These are phyloP conservation scores for Cyathus striatus DNA, from an alignment of 768 basidiomycete genomes.

Conservation along the genomic window DNA sequence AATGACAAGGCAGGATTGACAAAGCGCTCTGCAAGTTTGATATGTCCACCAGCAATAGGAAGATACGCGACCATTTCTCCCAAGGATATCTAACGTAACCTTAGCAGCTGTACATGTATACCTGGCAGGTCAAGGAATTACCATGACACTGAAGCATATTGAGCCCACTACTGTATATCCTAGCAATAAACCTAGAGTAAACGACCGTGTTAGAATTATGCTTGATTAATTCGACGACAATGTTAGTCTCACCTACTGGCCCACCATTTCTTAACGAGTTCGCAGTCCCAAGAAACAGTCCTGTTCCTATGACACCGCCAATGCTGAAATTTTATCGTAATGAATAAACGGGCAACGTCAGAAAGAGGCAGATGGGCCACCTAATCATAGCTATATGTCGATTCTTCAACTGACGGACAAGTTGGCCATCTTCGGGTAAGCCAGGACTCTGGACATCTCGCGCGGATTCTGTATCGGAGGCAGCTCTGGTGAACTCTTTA, in stretches of 20 bases:
- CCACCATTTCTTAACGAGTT: slow-evolving; percentile 47
- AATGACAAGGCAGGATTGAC: slow-evolving; percentile 71
- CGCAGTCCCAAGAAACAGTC: slow-evolving; percentile 69
- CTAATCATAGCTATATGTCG: slow-evolving; percentile 83
- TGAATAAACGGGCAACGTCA: background rate
- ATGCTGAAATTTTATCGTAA: slow-evolving; percentile 33
- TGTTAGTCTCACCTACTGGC: slow-evolving; percentile 51
- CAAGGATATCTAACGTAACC: slow-evolving; percentile 46
- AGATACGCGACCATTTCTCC: slow-evolving; percentile 77
- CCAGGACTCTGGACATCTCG: slow-evolving; percentile 8
- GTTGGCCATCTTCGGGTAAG: slow-evolving; percentile 16
- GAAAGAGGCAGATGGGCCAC: slow-evolving; percentile 15
- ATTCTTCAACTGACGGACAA: slow-evolving; percentile 65
- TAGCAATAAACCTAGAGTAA: slow-evolving; percentile 66
- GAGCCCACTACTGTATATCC: slow-evolving; percentile 65
- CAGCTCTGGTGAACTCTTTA: too few relatives aligned
- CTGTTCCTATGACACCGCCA: slow-evolving; percentile 57
- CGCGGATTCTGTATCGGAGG: slow-evolving; percentile 15
- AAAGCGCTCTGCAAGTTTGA: slow-evolving; percentile 78
- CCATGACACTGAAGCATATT: slow-evolving; percentile 73
- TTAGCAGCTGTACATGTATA: background rate
- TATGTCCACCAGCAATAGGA: slow-evolving; percentile 76
- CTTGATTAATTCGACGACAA: background rate
- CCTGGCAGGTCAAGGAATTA: slow-evolving; percentile 16
- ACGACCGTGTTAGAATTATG: background rate